A percentile compares a stretch with the other conserved stretches of the same genome.
phyloP scores from a whole-genome alignment of 805 yeast genomes.

The Candida pseudofarinosa region DNA sequence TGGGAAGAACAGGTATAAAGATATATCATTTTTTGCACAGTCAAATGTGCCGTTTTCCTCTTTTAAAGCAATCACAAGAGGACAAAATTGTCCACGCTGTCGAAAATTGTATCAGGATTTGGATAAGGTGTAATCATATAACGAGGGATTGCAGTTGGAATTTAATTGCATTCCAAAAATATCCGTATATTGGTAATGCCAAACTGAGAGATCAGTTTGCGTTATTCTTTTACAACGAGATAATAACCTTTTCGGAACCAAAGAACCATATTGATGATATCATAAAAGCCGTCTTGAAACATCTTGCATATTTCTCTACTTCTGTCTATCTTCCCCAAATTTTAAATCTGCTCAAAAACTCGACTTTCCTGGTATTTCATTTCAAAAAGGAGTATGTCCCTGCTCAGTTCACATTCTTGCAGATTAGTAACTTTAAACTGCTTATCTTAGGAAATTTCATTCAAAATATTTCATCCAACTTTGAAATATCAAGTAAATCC shows the following conservation, averaged over 20 bases:
- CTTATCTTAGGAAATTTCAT: constrained; percentile 17
- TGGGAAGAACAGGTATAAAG: not conserved
- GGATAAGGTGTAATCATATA: constrained; percentile 22
- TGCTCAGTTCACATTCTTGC: constrained; percentile 14
- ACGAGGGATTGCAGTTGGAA: constrained; percentile 29
- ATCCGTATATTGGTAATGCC: constrained; percentile 36
- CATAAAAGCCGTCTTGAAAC: constrained; percentile 17
- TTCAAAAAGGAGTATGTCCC: constrained; percentile 13
- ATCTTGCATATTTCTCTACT: constrained; percentile 21
- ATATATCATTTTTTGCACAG: constrained; percentile 12
- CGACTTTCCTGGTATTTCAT: constrained; percentile 14
- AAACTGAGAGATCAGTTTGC: constrained; percentile 33
- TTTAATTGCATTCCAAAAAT: constrained; percentile 31
- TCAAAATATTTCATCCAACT: constrained; percentile 13
- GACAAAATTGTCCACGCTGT: constrained; percentile 15
- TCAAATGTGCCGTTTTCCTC: constrained; percentile 35
- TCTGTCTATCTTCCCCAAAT: constrained; percentile 23
- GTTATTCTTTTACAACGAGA: constrained; percentile 22
- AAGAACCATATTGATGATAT: constrained; percentile 20
- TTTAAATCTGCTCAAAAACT: constrained; percentile 15
- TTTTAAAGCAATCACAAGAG: constrained; percentile 20
- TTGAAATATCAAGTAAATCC: constrained; percentile 7
- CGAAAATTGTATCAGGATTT: constrained; percentile 25
- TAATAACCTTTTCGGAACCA: constrained; percentile 17
- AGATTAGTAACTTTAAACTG: constrained; percentile 16